These are phyloP conservation scores for Prinsepia uniflora DNA, from an alignment of 306 rosid species.

Conservation along the genomic window DNA sequence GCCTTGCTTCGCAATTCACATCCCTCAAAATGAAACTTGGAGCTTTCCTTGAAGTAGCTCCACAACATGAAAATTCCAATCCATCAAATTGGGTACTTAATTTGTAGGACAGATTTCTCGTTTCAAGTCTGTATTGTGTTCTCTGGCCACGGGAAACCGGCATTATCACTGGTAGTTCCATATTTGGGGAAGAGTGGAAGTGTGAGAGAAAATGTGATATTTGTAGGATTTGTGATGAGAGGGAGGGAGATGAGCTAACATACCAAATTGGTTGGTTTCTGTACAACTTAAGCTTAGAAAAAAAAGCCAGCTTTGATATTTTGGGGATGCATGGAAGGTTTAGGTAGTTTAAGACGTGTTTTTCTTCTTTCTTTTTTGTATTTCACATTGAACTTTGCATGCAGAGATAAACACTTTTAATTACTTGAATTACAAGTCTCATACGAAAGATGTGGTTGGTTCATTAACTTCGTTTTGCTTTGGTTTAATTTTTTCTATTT, in stretches of 20 bases:
- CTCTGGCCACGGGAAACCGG: constrained; percentile 44
- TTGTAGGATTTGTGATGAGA: constrained; percentile 25
- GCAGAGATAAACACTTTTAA: too few species aligned
- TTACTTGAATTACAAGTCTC: too few species aligned
- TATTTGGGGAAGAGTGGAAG: constrained; percentile 13
- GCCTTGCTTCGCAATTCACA: constrained; percentile 77
- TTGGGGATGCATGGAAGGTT: constrained; percentile 20
- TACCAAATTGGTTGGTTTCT: constrained; percentile 48
- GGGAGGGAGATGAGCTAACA: constrained; percentile 74
- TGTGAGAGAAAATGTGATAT: constrained; percentile 31
- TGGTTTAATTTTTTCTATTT: constrained; percentile 19
- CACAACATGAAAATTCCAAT: constrained; percentile 35
- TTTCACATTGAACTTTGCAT: too few species aligned
- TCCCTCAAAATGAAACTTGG: constrained; percentile 60
- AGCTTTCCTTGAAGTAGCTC: constrained; percentile 33
- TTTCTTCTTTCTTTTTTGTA: too few species aligned
- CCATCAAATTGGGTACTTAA: constrained; percentile 51
- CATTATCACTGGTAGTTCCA: constrained; percentile 49
- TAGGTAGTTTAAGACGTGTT: constrained; percentile 5
- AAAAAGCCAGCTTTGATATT: constrained; percentile 32
- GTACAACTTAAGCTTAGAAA: constrained; percentile 26
- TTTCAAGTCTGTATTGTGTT: constrained; percentile 47
- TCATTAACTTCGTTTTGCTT: constrained; percentile 27
- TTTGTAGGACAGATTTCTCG: constrained; percentile 62
- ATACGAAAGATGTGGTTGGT: too few species aligned